A percentile compares a stretch with the other conserved stretches of the same genome.
Conservation (phyloP, 1,284 basidiomycete species). For the Trichosporon sp. region DNA sequence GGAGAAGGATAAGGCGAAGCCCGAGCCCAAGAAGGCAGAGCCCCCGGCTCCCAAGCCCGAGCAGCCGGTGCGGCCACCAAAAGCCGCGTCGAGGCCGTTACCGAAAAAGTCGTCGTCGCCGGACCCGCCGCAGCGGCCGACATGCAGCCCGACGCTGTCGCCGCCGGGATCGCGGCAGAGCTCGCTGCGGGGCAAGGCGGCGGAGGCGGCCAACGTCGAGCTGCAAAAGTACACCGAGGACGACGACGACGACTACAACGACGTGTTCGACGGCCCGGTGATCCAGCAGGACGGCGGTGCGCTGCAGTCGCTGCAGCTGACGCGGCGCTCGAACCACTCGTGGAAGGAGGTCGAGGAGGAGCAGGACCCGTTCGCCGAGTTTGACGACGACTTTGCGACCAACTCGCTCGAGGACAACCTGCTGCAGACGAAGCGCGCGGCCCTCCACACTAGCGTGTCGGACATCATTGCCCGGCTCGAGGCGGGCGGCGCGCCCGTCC, state of each 20-base stretch:
- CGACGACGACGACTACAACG: constrained; percentile 81
- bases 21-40: background rate
- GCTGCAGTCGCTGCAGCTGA: constrained; percentile 56
- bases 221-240: constrained; percentile 79
- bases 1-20: background rate
- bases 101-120: background rate
- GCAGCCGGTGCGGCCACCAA: background rate
- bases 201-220: constrained; percentile 24
- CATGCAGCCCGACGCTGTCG: constrained; percentile 8
- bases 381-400: constrained; percentile 76
- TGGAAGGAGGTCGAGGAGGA: constrained; percentile 85
- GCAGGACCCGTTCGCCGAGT: constrained; percentile 92
- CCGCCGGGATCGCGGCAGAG: constrained; percentile 38
- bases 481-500: constrained; percentile 68
- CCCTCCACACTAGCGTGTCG: constrained; percentile 72
- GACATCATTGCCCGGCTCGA: constrained; percentile 80
- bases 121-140: background rate
- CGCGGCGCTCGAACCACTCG: constrained; percentile 74
- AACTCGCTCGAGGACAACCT: constrained; percentile 84
- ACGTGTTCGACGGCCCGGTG: constrained; percentile 62
- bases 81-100: background rate
- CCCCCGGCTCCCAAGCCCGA: background rate
- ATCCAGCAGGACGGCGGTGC: constrained; percentile 50
- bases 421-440: constrained; percentile 82
- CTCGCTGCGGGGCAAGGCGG: constrained; percentile 30